Evolutionary conservation across 768 basidiomycete genomes (phyloP).

Genomic region (Pleurotus giganteus): DNA sequence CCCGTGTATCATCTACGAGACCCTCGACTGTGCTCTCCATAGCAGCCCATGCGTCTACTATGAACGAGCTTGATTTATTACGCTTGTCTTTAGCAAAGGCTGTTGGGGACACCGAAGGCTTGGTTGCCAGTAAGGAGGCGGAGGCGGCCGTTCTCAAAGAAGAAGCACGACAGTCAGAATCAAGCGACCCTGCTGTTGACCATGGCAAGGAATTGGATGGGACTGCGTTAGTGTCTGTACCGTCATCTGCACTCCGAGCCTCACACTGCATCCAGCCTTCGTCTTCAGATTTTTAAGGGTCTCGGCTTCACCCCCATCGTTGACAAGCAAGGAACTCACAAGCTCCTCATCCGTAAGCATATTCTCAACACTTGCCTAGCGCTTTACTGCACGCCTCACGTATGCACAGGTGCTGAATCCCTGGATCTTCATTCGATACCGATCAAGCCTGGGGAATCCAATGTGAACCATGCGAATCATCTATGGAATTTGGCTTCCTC

Average conservation of each 20-base stretch:
- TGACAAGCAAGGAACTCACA: slow-evolving; percentile 45
- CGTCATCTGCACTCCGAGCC: background rate
- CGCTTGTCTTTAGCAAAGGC: slow-evolving; percentile 69
- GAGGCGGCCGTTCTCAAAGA: slow-evolving; percentile 70
- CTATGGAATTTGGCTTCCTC: slow-evolving; percentile 4
- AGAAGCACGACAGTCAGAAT: slow-evolving; percentile 57
- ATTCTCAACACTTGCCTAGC: background rate
- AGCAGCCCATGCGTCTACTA: slow-evolving; percentile 52
- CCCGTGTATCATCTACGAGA: slow-evolving; percentile 67
- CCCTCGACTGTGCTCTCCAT: slow-evolving; percentile 69
- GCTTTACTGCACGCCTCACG: background rate
- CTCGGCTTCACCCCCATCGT: slow-evolving; percentile 70
- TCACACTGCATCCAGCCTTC: slow-evolving; percentile 41
- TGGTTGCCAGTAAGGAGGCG: slow-evolving; percentile 64
- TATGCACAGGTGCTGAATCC: background rate
- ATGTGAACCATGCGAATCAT: background rate
- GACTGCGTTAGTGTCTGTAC: slow-evolving; percentile 48
- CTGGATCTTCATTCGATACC: slow-evolving; percentile 2
- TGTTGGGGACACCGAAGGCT: slow-evolving; percentile 68
- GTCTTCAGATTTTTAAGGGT: slow-evolving; percentile 66
- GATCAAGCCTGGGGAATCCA: background rate
- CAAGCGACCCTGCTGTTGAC: slow-evolving; percentile 69
- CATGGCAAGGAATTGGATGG: slow-evolving; percentile 70
- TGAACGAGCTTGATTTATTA: slow-evolving; percentile 65
- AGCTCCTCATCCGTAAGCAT: slow-evolving; percentile 69